phyloP scores from a whole-genome alignment of 257 asterid species.

The Cinchona pubescens region DNA sequence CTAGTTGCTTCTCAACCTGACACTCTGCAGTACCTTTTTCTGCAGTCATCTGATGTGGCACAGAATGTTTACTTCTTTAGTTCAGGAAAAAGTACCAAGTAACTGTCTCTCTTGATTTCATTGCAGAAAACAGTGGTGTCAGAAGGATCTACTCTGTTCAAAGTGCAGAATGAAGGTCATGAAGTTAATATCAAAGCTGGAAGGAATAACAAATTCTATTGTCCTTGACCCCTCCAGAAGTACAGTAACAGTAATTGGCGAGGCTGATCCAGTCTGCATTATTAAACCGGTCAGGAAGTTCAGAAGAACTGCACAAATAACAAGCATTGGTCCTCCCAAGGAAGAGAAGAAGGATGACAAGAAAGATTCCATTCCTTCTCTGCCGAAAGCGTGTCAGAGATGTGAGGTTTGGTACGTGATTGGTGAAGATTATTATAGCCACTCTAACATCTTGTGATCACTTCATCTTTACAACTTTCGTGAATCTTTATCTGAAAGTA shows the following conservation, averaged over 20 bases:
- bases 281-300: slow-evolving; percentile 32
- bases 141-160: slow-evolving; percentile 37
- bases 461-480: slow-evolving; percentile 1
- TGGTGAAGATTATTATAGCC: slow-evolving; percentile 13
- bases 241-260: slow-evolving; percentile 32
- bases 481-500: not conserved
- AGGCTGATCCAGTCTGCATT: slow-evolving; percentile 36
- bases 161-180: slow-evolving; percentile 30
- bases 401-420: slow-evolving; percentile 31
- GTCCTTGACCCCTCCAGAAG: slow-evolving; percentile 32
- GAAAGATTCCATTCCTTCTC: slow-evolving; percentile 21
- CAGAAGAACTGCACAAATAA: slow-evolving; percentile 24
- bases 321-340: slow-evolving; percentile 27
- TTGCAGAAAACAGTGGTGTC: slow-evolving; percentile 38
- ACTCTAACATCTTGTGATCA: slow-evolving; percentile 25
- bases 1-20: slow-evolving; percentile 12
- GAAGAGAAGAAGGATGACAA: slow-evolving; percentile 32
- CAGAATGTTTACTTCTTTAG: not conserved
- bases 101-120: slow-evolving; percentile 1
- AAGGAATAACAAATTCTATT: slow-evolving; percentile 29
- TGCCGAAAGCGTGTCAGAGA: slow-evolving; percentile 27
- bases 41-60: slow-evolving; percentile 18
- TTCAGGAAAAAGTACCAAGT: slow-evolving; percentile 9
- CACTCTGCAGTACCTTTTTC: slow-evolving; percentile 19
- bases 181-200: slow-evolving; percentile 27